phyloP scores from a whole-genome alignment of 2,329 filamentous ascomycete species.

The Rachicladosporium sp. region DNA sequence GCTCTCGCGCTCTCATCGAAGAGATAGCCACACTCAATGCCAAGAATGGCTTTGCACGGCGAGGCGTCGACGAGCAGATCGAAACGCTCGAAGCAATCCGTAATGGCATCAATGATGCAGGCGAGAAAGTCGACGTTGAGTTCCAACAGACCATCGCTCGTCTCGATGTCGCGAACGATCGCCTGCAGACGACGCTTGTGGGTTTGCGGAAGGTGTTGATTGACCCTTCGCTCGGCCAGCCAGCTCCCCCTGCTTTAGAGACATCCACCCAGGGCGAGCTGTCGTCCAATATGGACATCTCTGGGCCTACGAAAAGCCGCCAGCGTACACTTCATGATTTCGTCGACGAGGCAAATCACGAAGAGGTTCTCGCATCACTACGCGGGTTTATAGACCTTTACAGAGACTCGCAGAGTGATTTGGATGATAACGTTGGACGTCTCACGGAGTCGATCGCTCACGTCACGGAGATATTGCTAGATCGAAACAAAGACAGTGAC shows the following conservation, averaged over 20 bases:
- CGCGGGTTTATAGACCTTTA: slow-evolving; percentile 60
- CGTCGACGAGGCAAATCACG: slow-evolving; percentile 59
- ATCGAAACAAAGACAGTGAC: slow-evolving; percentile 5
- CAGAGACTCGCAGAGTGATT: slow-evolving; percentile 52
- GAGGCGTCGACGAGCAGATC: slow-evolving; percentile 32
- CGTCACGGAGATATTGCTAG: slow-evolving; percentile 9
- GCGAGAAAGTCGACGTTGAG: slow-evolving; percentile 29
- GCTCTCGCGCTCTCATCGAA: slow-evolving; percentile 63
- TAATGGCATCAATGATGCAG: slow-evolving; percentile 30
- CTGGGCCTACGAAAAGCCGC: slow-evolving; percentile 6
- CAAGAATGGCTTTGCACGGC: slow-evolving; percentile 32
- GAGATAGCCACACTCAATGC: slow-evolving; percentile 60
- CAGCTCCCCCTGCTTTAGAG: slow-evolving; percentile 1
- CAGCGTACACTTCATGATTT: slow-evolving; percentile 60
- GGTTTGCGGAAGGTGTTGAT: slow-evolving; percentile 53
- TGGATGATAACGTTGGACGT: slow-evolving; percentile 43
- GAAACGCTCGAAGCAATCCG: slow-evolving; percentile 31
- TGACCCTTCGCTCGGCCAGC: slow-evolving; percentile 49
- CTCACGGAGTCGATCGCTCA: slow-evolving; percentile 54
- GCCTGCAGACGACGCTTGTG: slow-evolving; percentile 54
- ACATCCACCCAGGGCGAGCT: slow-evolving; percentile 10
- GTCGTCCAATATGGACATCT: background rate
- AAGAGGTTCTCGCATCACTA: slow-evolving; percentile 51
- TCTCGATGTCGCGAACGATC: slow-evolving; percentile 54
- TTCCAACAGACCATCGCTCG: slow-evolving; percentile 27